Evolutionary conservation across 306 rosid species (phyloP).

Genomic region (Fragaria iinumae): DNA sequence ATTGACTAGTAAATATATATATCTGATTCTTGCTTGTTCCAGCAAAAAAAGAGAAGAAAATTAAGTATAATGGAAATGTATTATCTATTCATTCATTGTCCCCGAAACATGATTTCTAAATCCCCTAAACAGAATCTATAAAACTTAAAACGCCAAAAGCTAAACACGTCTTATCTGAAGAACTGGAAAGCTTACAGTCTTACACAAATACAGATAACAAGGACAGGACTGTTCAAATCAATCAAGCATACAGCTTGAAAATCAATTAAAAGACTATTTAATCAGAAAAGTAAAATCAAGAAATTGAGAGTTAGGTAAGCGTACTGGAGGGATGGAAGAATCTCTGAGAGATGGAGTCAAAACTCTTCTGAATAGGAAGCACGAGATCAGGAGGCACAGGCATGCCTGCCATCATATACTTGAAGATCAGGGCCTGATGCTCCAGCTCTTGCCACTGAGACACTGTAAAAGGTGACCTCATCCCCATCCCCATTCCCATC

Average conservation of each 20-base stretch:
- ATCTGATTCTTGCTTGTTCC: neutral
- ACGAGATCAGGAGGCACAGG: conserved; percentile 87
- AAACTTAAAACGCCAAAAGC: neutral
- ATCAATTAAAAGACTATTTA: neutral
- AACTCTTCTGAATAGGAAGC: conserved; percentile 69
- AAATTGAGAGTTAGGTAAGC: neutral
- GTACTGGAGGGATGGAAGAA: conserved; percentile 67
- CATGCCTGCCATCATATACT: conserved; percentile 73
- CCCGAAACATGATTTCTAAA: neutral
- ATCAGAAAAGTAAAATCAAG: neutral
- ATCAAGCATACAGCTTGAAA: neutral
- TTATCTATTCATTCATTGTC: neutral
- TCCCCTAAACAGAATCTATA: neutral
- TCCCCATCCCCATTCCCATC: conserved; percentile 42
- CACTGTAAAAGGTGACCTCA: conserved; percentile 70
- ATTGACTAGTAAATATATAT: neutral
- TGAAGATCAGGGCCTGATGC: conserved; percentile 85
- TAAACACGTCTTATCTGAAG: neutral
- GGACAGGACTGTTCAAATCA: conserved; percentile 18
- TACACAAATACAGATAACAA: neutral
- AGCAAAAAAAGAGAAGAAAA: neutral
- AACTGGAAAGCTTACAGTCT: neutral
- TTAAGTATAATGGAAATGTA: neutral
- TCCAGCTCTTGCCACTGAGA: conserved; percentile 93
- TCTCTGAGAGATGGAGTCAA: conserved; percentile 61